phyloP scores from a whole-genome alignment of 371 early-diverging fungal species.

The Mortierella sp. region DNA sequence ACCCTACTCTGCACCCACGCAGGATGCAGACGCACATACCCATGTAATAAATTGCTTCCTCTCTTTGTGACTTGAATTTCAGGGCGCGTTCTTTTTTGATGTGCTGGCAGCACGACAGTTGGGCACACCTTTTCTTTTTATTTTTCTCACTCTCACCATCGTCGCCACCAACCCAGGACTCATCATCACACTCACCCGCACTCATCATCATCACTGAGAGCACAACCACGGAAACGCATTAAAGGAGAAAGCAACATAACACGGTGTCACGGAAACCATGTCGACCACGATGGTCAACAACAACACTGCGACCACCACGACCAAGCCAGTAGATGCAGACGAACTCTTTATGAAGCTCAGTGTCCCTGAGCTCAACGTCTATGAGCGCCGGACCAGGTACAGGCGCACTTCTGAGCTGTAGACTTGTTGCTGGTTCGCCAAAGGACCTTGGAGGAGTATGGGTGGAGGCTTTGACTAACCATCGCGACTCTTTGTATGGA shows the following conservation, averaged over 20 bases:
- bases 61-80: not conserved
- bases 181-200: no score
- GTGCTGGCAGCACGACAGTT: not conserved
- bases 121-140: not conserved
- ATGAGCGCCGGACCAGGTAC: conserved; percentile 63
- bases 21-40: not conserved
- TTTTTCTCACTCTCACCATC: not conserved
- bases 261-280: not conserved
- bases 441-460: not conserved
- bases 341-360: conserved; percentile 62
- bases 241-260: not conserved
- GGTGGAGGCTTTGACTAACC: not conserved
- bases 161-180: not conserved
- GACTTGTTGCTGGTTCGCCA: not conserved
- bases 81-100: not conserved
- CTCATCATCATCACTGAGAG: not conserved
- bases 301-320: not conserved
- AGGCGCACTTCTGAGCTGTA: not conserved
- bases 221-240: not conserved
- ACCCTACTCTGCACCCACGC: not conserved
- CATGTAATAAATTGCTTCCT: not conserved
- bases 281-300: conserved; percentile 15
- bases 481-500: not conserved
- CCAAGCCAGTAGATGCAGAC: conserved; percentile 55
- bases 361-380: conserved; percentile 62